Percentiles rank a stretch among this genome's conserved stretches.
phyloP scores from a whole-genome alignment of 1,284 basidiomycete species.

The Cryptococcus sp. region DNA sequence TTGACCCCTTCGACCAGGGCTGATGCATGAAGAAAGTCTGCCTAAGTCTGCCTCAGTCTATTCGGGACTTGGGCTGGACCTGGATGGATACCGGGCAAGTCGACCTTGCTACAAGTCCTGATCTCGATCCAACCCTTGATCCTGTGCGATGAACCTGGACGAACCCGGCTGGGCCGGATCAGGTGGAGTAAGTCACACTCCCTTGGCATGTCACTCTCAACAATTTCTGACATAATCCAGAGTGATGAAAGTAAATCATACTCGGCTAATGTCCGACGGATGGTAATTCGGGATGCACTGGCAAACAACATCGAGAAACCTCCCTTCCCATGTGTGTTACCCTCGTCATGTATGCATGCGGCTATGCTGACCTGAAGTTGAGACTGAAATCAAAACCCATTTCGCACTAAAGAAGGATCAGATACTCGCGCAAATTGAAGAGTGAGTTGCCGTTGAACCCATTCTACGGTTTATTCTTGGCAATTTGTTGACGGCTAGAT shows the following conservation, averaged over 20 bases:
- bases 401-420: constrained; percentile 75
- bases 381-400: constrained; percentile 77
- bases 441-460: no score
- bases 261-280: constrained; percentile 75
- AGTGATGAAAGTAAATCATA: constrained; percentile 50
- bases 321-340: constrained; percentile 50
- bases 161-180: constrained; percentile 75
- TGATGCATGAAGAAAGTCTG: no score
- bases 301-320: constrained; percentile 66
- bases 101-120: constrained; percentile 70
- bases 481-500: no score
- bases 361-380: constrained; percentile 50
- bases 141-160: constrained; percentile 75
- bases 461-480: no score
- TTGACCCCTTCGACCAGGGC: no score
- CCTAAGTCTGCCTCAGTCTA: constrained; percentile 82
- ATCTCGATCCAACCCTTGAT: constrained; percentile 95
- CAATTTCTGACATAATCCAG: constrained; percentile 53
- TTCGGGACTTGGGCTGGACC: constrained; percentile 88
- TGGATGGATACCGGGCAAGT: constrained; percentile 80
- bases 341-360: not conserved
- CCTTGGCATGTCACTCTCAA: no score
- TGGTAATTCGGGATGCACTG: constrained; percentile 82
- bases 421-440: constrained; percentile 68
- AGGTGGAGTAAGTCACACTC: constrained; percentile 58